A percentile compares a stretch with the other conserved stretches of the same genome.
phyloP scores from a whole-genome alignment of 768 basidiomycete species.

The Amanita muscaria region DNA sequence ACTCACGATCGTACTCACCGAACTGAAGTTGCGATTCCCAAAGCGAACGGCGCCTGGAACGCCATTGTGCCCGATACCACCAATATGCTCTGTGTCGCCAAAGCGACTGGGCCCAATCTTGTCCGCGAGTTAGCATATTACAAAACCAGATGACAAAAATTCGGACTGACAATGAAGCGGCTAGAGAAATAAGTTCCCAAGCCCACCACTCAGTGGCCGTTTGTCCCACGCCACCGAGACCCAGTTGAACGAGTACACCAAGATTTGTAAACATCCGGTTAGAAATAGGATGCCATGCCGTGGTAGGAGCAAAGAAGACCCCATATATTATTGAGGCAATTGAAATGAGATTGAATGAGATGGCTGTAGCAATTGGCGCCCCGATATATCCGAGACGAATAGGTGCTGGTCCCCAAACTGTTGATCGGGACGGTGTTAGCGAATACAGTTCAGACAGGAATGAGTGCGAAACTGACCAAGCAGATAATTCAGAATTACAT shows the following conservation, averaged over 20 bases:
- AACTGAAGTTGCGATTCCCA: conserved; percentile 80
- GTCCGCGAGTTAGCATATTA: neutral
- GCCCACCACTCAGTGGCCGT: too few species aligned
- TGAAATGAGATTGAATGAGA: too few species aligned
- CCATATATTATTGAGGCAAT: too few species aligned
- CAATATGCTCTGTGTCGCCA: conserved; percentile 88
- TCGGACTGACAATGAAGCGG: conserved; percentile 37
- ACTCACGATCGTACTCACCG: conserved; percentile 38
- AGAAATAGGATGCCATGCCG: conserved; percentile 78
- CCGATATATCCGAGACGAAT: conserved; percentile 85
- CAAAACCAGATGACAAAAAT: neutral
- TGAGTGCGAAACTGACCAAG: conserved; percentile 44
- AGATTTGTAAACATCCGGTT: conserved; percentile 58
- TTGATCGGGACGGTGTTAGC: too few species aligned
- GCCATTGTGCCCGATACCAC: conserved; percentile 66
- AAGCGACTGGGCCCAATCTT: conserved; percentile 67
- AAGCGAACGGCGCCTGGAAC: conserved; percentile 77
- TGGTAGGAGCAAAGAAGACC: too few species aligned
- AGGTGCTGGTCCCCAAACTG: conserved; percentile 76
- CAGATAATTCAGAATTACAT: conserved; percentile 72
- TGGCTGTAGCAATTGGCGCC: conserved; percentile 83
- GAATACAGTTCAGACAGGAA: too few species aligned
- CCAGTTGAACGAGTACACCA: conserved; percentile 55
- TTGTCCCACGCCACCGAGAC: too few species aligned
- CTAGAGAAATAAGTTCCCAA: conserved; percentile 77